Evolutionary conservation across 2,329 filamentous ascomycete species (phyloP), one percentile per base, ranked within the genome.

Genomic region (Colletotrichum kahawae): DNA sequence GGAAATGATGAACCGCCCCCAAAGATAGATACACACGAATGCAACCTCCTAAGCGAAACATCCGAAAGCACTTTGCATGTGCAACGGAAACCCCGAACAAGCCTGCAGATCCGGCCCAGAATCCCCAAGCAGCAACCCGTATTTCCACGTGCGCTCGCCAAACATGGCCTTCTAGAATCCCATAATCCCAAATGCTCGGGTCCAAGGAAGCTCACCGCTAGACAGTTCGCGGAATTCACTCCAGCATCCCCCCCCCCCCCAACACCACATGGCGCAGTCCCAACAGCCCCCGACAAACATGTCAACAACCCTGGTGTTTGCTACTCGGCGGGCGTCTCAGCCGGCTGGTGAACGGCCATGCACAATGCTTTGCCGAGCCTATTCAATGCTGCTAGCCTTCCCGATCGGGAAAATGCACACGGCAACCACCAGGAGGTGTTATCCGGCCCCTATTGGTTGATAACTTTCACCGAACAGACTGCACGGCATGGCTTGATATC

Each of bases 71-170:
- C 43, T 51, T 4, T 51, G 43, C 43, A 51, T 51, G 21, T 51
- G 43, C 43, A 24, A 24, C 43, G 43, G 43, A 4, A 48, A 10
- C 43, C 43, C 43, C n/a, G 43, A 51, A n/a, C 43, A 51, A 51
- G 43, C n/a, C 43, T 3, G 43, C 43, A 51, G 43, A 51, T 51
- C 43, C 51, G 86, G 77, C 92, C 89, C 51, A 90, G 88, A 7
- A 92, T 83, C 8, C 87, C 82, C 16, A 90, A 87, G 70, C 85
- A 84, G 2, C 90, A 91, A 63, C 91, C 89, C 38, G 85, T 84
- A 82, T 90, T 87, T 67, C 87, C 54, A 57, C 54, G 21, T 57
- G 54, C 54, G 54, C 13, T 57, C 13, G 54, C 27, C 54, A 57
- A 27, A 57, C 54, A 51, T 21, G 43, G 43, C 43, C 43, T 24